A percentile compares a stretch with the other conserved stretches of the same genome.
phyloP scores from a whole-genome alignment of 768 basidiomycete genomes.

The Russula foetens region DNA sequence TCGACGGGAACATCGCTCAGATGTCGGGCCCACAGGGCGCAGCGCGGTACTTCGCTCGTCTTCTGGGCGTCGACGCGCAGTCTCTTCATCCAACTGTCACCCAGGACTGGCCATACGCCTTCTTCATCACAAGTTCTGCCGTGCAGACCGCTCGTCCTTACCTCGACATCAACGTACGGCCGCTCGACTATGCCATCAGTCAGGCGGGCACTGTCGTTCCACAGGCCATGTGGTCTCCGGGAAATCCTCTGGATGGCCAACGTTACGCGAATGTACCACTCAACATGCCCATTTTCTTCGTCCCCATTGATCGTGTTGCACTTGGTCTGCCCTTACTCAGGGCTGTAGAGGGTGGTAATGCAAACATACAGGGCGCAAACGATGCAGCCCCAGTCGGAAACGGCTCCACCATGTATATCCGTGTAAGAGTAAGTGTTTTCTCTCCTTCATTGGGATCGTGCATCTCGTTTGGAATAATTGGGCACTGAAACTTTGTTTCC shows the following conservation, averaged over 20 bases:
- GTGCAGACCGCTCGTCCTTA: neutral
- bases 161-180: neutral
- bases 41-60: neutral
- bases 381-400: neutral
- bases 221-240: constrained; percentile 3
- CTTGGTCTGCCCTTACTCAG: neutral
- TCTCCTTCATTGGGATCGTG: too few relatives aligned
- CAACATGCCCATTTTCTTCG: constrained; percentile 9
- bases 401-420: neutral
- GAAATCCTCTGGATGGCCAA: neutral
- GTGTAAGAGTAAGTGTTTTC: neutral
- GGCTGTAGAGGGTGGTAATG: neutral
- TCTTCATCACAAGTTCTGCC: neutral
- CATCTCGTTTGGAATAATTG: neutral
- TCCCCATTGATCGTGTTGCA: neutral
- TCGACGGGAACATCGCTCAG: constrained; percentile 3
- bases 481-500: neutral
- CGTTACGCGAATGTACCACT: neutral
- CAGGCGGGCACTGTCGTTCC: neutral
- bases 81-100: neutral
- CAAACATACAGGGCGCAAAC: neutral
- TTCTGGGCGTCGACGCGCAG: neutral
- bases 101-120: neutral
- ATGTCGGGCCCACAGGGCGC: neutral
- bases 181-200: neutral